Base-by-base conservation (phyloP, 1,284 basidiomycete genomes). In the Apiotrichum laibachii region DNA sequence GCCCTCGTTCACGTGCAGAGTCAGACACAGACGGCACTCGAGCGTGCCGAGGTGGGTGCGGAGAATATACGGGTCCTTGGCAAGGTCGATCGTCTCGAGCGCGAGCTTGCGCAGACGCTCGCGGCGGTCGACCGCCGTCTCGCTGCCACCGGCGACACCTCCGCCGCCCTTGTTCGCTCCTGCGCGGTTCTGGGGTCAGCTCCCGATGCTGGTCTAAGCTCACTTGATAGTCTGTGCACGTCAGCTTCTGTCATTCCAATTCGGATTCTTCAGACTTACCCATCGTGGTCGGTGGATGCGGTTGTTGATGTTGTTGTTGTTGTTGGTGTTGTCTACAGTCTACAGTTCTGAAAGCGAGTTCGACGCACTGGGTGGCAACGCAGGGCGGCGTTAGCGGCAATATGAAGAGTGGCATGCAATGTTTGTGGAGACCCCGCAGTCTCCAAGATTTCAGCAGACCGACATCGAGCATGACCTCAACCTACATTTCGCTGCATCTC, bases 51-150 rank as follows among this genome's bases (percentile, higher is more conserved):
- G 84, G 77, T 99, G 96, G 79, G 98, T 99, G 77, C 75, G 90
- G 50, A 99, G 86, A 72, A 99, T 98, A 78, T 99, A 99, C 6
- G 96, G 96, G 79, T 99, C 96, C 90, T 95, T 96, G 48, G 92
- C 92, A 50, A 97, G 83, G 78, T 97, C 93, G 71, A 97, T 97
- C 0, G 94, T 96, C 81, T 96, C 93, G 61, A 96, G 80, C 3
- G 92, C 96, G 35, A 99, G 86, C 80, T 98, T 98, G 60, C 94
- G 82, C 49, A 99, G 82, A 50, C 96, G 88, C 77, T 99, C 96
- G 62, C 96, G 83, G 59, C 96, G 83, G 81, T 99, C 95, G 12
- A 99, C 89, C 74, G 97, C 97, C 45, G 88, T 88, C 80, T 99
- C 96, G 35, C 70, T 72, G 31, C 68, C 64, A 33, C 76, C 76